Conservation (phyloP, 2,329 filamentous ascomycete genomes). For the Monilinia aucupariae region DNA sequence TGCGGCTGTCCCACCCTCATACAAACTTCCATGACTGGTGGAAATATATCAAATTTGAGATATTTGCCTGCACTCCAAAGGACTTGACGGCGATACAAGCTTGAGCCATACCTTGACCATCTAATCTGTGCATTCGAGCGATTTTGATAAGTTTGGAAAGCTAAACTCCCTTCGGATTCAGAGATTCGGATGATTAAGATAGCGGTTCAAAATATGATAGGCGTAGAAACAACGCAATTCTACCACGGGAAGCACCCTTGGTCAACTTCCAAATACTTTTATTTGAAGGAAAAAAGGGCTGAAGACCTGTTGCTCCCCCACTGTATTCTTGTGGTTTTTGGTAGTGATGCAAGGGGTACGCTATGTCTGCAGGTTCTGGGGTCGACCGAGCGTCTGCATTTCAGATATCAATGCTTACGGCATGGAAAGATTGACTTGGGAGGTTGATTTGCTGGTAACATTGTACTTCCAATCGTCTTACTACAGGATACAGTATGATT, state of each 20-base stretch:
- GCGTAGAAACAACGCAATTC: too few relatives aligned
- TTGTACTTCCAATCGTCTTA: background rate
- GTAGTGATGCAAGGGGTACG: background rate
- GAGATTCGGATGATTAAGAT: too few relatives aligned
- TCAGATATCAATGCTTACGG: too few relatives aligned
- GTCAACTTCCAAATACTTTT: too few relatives aligned
- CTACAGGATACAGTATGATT: background rate
- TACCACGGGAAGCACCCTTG: too few relatives aligned
- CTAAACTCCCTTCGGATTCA: too few relatives aligned
- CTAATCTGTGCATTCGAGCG: background rate
- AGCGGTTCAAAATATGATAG: too few relatives aligned
- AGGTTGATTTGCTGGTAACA: background rate
- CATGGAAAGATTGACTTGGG: background rate
- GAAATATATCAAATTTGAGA: background rate
- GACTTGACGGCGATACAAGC: background rate
- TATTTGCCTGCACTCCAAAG: background rate
- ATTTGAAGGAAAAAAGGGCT: too few relatives aligned
- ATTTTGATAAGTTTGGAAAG: background rate
- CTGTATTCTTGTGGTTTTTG: too few relatives aligned
- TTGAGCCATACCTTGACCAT: background rate
- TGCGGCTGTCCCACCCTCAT: background rate
- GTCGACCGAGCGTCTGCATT: conserved; percentile 8
- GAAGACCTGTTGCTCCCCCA: too few relatives aligned
- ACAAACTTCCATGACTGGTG: background rate
- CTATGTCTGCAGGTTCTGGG: background rate